Evolutionary conservation across 495 filamentous ascomycete species (phyloP).

Genomic region (Lasiosphaeria hispida): DNA sequence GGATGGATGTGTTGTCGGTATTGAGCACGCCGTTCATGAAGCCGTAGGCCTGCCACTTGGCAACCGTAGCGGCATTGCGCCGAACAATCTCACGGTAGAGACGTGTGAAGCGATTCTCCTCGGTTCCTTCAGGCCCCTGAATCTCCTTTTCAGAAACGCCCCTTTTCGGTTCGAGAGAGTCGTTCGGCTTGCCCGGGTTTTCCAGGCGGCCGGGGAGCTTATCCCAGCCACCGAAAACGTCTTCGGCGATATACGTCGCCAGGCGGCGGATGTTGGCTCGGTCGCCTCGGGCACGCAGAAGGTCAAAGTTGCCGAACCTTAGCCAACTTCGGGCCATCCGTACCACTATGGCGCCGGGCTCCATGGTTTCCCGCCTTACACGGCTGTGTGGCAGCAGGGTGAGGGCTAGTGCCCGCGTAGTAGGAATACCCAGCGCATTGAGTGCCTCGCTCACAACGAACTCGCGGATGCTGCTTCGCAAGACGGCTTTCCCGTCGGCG

Average conservation of each 20-base stretch:
- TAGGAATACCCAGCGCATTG: slow-evolving; percentile 79
- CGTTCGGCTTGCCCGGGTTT: slow-evolving; percentile 39
- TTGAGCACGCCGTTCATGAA: slow-evolving; percentile 97
- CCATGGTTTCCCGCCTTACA: slow-evolving; percentile 76
- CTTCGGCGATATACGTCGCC: slow-evolving; percentile 77
- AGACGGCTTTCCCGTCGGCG: slow-evolving; percentile 93
- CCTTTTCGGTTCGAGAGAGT: slow-evolving; percentile 39
- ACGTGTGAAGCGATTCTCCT: slow-evolving; percentile 82
- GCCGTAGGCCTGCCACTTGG: slow-evolving; percentile 92
- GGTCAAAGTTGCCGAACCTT: slow-evolving; percentile 90
- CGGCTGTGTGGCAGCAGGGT: slow-evolving; percentile 68
- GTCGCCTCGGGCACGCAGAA: slow-evolving; percentile 78
- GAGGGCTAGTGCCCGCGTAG: slow-evolving; percentile 80
- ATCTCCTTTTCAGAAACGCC: slow-evolving; percentile 54
- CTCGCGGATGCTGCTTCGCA: slow-evolving; percentile 88
- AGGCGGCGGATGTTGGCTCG: slow-evolving; percentile 67
- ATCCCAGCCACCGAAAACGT: slow-evolving; percentile 83
- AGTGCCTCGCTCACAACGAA: slow-evolving; percentile 87
- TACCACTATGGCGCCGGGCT: slow-evolving; percentile 89
- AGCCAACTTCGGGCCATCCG: slow-evolving; percentile 92
- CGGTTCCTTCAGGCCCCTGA: slow-evolving; percentile 60
- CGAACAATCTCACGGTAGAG: slow-evolving; percentile 86
- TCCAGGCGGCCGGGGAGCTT: slow-evolving; percentile 61
- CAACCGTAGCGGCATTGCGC: slow-evolving; percentile 84
- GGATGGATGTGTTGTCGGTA: slow-evolving; percentile 93